These are phyloP conservation scores for Eutrema yunnanense DNA, from an alignment of 345 rosid genomes.

Conservation along the genomic window DNA sequence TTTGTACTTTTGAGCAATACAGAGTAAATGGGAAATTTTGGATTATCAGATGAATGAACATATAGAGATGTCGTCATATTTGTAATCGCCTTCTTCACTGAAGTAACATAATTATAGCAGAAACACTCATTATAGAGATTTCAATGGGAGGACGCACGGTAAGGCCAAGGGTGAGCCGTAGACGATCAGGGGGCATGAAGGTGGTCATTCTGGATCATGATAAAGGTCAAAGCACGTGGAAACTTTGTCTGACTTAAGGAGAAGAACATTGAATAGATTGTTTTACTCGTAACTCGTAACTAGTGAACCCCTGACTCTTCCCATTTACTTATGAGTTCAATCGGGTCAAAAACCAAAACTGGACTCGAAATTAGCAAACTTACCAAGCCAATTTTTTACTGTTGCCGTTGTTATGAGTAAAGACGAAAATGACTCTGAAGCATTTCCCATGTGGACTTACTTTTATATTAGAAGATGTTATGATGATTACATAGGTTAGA, in stretches of 20 bases:
- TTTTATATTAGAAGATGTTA: too few species aligned
- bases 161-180: not conserved
- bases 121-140: not conserved
- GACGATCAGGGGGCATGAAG: not conserved
- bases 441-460: too few species aligned
- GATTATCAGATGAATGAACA: too few species aligned
- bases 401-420: too few species aligned
- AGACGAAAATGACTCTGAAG: too few species aligned
- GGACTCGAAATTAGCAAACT: too few species aligned
- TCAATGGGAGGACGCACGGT: not conserved
- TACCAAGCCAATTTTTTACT: too few species aligned
- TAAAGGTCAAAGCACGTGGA: not conserved
- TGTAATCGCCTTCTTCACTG: not conserved
- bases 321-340: too few species aligned
- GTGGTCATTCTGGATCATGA: not conserved
- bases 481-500: too few species aligned
- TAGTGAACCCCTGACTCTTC: not conserved
- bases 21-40: too few species aligned
- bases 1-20: too few species aligned
- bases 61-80: not conserved
- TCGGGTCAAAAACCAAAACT: too few species aligned
- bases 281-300: constrained; percentile 9
- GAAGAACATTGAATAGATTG: constrained; percentile 12
- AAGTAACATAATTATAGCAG: not conserved
- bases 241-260: constrained; percentile 12